Evolutionary conservation across 2,329 filamentous ascomycete genomes (phyloP), one percentile per base, ranked within the genome.

Genomic region (Penicillium aurantiogriseum): DNA sequence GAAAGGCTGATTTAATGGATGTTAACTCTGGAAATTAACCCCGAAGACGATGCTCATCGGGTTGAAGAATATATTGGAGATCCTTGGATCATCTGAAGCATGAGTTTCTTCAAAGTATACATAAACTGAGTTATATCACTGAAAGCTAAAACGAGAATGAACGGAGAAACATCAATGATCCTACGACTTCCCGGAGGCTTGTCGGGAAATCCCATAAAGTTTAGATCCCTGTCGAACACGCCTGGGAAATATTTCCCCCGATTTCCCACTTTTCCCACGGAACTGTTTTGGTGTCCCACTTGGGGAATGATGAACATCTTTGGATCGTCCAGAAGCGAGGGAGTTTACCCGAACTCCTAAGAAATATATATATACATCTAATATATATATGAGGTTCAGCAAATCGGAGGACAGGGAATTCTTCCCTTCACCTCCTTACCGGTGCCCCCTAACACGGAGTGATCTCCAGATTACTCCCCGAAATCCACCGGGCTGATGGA

Each of bases 331-430:
- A 52, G 9, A 53, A 42, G 19, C 10, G 17, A 43, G 33, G 54
- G 29, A 39, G 21, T 21, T 7, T 44, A 47, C 13, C 51, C 31
- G 21, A 45, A 33, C 27, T 21, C 15, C 36, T 21, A 9, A 13
- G 23, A 5, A 29, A 31, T n/a, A 31, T 29, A 25, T 27, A 35
- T 39, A 39, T 13, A 48, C 13, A 27, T 46, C 40, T 19, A 39
- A 53, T 46, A 47, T 53, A 39, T 47, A 38, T 8, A 42, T 51
- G 39, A 45, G 21, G 31, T 31, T 36, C 21, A 50, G 27, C 58
- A 56, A 62, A 62, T 62, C 58, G 60, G 60, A 60, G 49, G 23
- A 3, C 27, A 19, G 43, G 58, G 58, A 60, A 54, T 56, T 19
- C 38, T 31, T 43, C 36, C 52, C 23, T 57, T 50, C n/a, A 31